phyloP scores from a whole-genome alignment of 371 early-diverging fungal genomes.

The Mucor irregularis region DNA sequence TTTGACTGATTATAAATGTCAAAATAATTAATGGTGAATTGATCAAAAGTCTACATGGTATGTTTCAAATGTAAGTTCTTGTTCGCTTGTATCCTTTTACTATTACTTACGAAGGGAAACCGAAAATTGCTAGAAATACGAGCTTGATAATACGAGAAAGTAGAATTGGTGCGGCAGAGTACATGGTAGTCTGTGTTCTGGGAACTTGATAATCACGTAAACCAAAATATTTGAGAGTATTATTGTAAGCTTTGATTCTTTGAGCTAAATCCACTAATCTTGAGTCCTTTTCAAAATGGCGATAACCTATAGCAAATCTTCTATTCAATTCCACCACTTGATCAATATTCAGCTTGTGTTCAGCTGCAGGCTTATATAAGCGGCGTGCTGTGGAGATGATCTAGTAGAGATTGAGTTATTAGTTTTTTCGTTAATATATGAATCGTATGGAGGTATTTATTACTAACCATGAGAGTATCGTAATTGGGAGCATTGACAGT shows the following conservation, averaged over 20 bases:
- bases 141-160: slow-evolving; percentile 57
- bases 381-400: slow-evolving; percentile 72
- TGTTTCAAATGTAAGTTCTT: slow-evolving; percentile 9
- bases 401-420: slow-evolving; percentile 19
- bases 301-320: slow-evolving; percentile 68
- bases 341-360: slow-evolving; percentile 60
- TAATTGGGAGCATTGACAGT: slow-evolving; percentile 84
- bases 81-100: not conserved
- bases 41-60: slow-evolving; percentile 46
- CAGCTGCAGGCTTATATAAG: slow-evolving; percentile 66
- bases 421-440: not conserved
- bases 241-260: slow-evolving; percentile 76
- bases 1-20: slow-evolving; percentile 53
- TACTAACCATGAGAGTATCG: slow-evolving; percentile 67
- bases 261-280: slow-evolving; percentile 55
- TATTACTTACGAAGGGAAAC: slow-evolving; percentile 62
- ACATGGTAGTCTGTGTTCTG: slow-evolving; percentile 55
- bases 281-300: slow-evolving; percentile 58
- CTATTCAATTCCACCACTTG: slow-evolving; percentile 71
- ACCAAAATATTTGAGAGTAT: slow-evolving; percentile 75
- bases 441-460: not conserved
- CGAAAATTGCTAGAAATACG: slow-evolving; percentile 58
- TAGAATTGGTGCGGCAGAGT: slow-evolving; percentile 58
- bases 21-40: slow-evolving; percentile 67
- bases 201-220: slow-evolving; percentile 86